These are phyloP conservation scores for Kazachstania africana DNA, from an alignment of 805 yeast species.

Conservation along the genomic window DNA sequence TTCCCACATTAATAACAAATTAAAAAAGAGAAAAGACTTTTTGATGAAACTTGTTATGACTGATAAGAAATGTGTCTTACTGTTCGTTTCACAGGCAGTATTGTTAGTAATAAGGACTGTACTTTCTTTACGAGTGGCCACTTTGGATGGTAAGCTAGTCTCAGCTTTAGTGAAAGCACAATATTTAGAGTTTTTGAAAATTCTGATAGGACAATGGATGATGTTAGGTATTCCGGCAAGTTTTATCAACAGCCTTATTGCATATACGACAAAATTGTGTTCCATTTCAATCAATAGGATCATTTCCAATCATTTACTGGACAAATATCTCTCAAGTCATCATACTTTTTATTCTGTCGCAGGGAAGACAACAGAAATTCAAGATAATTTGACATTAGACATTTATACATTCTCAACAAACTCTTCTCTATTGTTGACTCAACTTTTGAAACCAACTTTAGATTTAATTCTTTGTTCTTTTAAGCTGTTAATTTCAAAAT, in stretches of 20 bases:
- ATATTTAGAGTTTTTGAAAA: conserved; percentile 49
- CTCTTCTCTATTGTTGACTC: conserved; percentile 66
- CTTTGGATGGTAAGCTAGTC: conserved; percentile 75
- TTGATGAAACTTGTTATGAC: conserved; percentile 15
- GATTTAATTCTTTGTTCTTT: conserved; percentile 74
- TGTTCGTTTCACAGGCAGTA: conserved; percentile 40
- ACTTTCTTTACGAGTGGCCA: conserved; percentile 71
- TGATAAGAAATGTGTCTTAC: conserved; percentile 20
- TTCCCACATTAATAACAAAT: neutral
- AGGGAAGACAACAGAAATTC: conserved; percentile 11
- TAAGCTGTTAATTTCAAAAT: conserved; percentile 45
- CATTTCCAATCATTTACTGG: conserved; percentile 52
- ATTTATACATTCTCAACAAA: conserved; percentile 63
- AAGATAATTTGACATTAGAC: conserved; percentile 50
- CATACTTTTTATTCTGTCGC: conserved; percentile 22
- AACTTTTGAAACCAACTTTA: conserved; percentile 69
- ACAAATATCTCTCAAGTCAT: conserved; percentile 57
- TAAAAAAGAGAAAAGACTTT: conserved; percentile 9
- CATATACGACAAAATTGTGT: conserved; percentile 46
- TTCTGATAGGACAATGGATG: conserved; percentile 64
- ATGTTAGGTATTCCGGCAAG: conserved; percentile 79
- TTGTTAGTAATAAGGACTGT: conserved; percentile 58
- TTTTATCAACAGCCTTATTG: conserved; percentile 57
- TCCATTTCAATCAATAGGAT: conserved; percentile 49
- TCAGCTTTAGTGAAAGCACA: conserved; percentile 66